Percentiles rank a stretch among this genome's conserved stretches.
Evolutionary conservation across 2,329 filamentous ascomycete species (phyloP).

Genomic region (Parascedosporium putredinis): DNA sequence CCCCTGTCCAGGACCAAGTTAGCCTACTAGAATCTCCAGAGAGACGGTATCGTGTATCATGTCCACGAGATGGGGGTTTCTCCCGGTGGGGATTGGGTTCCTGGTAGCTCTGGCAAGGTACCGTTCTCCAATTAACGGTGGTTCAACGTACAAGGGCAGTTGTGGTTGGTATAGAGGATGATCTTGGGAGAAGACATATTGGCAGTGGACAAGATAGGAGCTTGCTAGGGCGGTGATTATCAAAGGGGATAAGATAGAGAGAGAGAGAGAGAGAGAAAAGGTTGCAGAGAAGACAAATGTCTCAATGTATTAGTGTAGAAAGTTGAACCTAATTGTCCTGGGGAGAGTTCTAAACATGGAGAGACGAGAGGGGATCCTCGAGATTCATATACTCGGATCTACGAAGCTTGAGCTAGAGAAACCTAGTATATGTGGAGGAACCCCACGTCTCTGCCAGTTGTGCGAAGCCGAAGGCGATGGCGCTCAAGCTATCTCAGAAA

Average conservation of each 20-base stretch:
- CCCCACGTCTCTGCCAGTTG: background rate
- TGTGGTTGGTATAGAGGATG: slow-evolving; percentile 59
- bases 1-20: slow-evolving; percentile 28
- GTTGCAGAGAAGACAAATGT: background rate
- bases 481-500: too few relatives aligned
- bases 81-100: too few relatives aligned
- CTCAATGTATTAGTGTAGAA: background rate
- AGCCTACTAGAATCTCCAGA: background rate
- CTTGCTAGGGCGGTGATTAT: slow-evolving; percentile 6
- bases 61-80: too few relatives aligned
- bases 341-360: background rate
- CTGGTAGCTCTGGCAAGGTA: too few relatives aligned
- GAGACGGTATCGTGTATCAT: too few relatives aligned
- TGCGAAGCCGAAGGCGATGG: too few relatives aligned
- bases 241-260: background rate
- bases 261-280: background rate
- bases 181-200: slow-evolving; percentile 37
- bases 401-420: background rate
- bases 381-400: background rate
- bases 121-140: too few relatives aligned
- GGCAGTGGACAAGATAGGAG: too few relatives aligned
- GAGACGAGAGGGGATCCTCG: background rate
- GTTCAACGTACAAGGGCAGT: slow-evolving; percentile 48
- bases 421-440: background rate
- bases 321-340: too few relatives aligned